Percentiles rank a stretch among this genome's conserved stretches.
These are phyloP conservation scores for Ogataea siamensis DNA, from an alignment of 805 yeast genomes.

Conservation along the genomic window DNA sequence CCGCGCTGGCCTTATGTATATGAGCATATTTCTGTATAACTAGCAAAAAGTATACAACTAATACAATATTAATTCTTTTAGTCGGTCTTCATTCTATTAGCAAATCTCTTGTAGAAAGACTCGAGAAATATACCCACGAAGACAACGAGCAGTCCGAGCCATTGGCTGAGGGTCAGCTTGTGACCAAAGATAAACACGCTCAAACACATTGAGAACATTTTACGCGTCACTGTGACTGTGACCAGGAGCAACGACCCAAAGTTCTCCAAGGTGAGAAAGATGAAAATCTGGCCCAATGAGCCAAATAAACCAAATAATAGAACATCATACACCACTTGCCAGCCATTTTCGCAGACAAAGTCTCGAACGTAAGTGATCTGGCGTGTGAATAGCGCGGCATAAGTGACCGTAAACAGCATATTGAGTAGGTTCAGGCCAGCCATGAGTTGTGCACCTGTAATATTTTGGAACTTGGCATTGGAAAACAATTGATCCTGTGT, in stretches of 20 bases:
- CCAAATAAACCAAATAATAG: conserved; percentile 73
- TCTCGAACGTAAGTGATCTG: conserved; percentile 50
- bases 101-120: conserved; percentile 47
- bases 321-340: conserved; percentile 57
- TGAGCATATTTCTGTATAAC: conserved; percentile 11
- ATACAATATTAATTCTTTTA: conserved; percentile 1
- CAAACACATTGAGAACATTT: conserved; percentile 91
- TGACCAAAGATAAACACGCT: conserved; percentile 91
- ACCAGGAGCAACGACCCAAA: conserved; percentile 85
- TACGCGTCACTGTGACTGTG: conserved; percentile 93
- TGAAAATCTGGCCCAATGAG: conserved; percentile 91
- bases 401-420: conserved; percentile 45
- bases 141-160: conserved; percentile 77
- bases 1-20: conserved; percentile 4
- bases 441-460: conserved; percentile 90
- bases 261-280: conserved; percentile 76
- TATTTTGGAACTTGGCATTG: conserved; percentile 33
- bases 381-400: conserved; percentile 43
- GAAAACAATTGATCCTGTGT: conserved; percentile 85
- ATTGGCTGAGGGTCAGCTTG: conserved; percentile 56
- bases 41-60: conserved; percentile 6
- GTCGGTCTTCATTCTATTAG: conserved; percentile 10
- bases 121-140: conserved; percentile 86
- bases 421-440: conserved; percentile 54
- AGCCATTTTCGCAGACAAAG: conserved; percentile 49